Base-by-base conservation (phyloP, 257 asterid species). In the Buddleja alternifolia region DNA sequence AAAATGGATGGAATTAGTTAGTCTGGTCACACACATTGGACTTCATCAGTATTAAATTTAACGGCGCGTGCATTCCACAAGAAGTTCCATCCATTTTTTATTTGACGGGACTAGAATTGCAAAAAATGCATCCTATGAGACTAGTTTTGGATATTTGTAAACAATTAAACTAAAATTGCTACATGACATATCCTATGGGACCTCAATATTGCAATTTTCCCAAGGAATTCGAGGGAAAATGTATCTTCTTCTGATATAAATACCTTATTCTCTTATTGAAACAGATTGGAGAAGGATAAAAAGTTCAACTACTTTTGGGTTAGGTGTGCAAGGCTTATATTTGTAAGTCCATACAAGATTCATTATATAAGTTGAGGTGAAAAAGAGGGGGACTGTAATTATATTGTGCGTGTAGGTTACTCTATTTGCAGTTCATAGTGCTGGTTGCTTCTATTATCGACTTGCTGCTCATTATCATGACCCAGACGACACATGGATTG, bases 241-340 rank as follows among this genome's bases (percentile, higher is more conserved):
- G 2, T 14, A 1, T 51, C 23, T 23, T 55, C 23, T 53, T 42
- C 32, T 17, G 50, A 3, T 47, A 8, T 39, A 7, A 17, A 1
- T 29, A 29, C 34, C 34, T 29, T 5, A 29, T 29, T 29, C 2
- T 5, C 34, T 29, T 29, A 29, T 29, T 29, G n/a, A 60, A 63
- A 73, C 86, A 85, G 91, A 70, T 39, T 81, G 87, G 87, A 83
- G 76, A 79, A 85, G 59, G 82, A 85, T 62, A 76, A 57, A 55
- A 79, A 76, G 10, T 63, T 78, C 69, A 85, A 79, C 74, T 83
- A 83, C 77, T 72, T 75, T 48, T 77, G 88, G 82, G 87, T 85
- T 55, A 57, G 87, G 63, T 79, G 84, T 41, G 82, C 84, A 2
- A 83, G 73, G 76, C 85, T 83, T 48, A 71, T 77, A 57, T 85